These are phyloP conservation scores for Diaporthe vexans DNA, from an alignment of 2,329 filamentous ascomycete species.

Conservation along the genomic window DNA sequence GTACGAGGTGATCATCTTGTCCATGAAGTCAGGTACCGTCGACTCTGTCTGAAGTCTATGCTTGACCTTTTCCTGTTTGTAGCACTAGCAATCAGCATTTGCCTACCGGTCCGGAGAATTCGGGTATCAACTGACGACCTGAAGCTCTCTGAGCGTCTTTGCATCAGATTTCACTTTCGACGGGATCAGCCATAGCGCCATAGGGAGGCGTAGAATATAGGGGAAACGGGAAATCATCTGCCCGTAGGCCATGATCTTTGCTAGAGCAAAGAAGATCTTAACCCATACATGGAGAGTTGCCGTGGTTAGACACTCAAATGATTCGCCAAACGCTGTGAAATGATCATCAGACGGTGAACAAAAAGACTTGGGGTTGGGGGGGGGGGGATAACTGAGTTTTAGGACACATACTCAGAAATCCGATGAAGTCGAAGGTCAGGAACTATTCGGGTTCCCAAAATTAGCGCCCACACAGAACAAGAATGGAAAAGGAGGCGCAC, in stretches of 20 bases:
- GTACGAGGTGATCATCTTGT: not conserved
- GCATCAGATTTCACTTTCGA: not conserved
- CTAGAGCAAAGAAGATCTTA: not conserved
- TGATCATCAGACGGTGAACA: not conserved
- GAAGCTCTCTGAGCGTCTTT: not conserved
- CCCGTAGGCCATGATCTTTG: not conserved
- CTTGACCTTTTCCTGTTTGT: not conserved
- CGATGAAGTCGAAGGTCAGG: not conserved
- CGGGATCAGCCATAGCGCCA: not conserved
- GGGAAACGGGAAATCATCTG: constrained; percentile 6
- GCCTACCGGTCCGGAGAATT: not conserved
- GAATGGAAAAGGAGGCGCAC: not conserved
- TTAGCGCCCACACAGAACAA: not conserved
- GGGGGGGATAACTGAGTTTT: no score
- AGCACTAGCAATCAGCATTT: not conserved
- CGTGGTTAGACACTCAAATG: not conserved
- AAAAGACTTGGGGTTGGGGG: no score
- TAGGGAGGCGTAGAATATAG: not conserved
- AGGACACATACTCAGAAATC: not conserved
- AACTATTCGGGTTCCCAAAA: not conserved
- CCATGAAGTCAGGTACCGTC: constrained; percentile 4
- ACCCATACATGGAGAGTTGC: not conserved
- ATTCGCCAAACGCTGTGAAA: not conserved
- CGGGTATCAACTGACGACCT: not conserved
- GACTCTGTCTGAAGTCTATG: not conserved